Conservation (phyloP, 192 early-diverging fungal species). For the Umbelopsis isabellina region DNA sequence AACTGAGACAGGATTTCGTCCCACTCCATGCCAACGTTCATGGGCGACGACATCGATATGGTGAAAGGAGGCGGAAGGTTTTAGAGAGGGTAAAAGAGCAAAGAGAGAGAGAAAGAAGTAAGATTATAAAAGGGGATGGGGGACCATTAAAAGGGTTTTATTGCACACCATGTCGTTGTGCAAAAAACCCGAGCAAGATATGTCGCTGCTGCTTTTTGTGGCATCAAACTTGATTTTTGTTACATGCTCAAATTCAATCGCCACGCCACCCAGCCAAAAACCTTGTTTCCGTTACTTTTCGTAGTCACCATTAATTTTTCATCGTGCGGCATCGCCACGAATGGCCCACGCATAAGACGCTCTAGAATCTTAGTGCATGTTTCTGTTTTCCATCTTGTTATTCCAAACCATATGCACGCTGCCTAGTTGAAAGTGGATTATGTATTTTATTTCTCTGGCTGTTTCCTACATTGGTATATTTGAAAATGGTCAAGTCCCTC, state of each 20-base stretch:
- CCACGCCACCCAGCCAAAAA: neutral
- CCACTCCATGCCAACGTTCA: slow-evolving; percentile 7
- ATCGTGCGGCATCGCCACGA: neutral
- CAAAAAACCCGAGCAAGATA: neutral
- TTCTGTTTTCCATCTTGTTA: too few species aligned
- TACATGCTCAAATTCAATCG: neutral
- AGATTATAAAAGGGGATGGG: neutral
- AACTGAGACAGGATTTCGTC: slow-evolving; percentile 45
- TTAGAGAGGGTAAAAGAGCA: neutral
- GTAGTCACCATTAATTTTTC: neutral
- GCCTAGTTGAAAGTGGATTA: too few species aligned
- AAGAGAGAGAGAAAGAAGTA: neutral
- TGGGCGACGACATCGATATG: neutral
- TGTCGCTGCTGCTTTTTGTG: slow-evolving; percentile 15
- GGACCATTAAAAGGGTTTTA: too few species aligned
- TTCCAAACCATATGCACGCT: too few species aligned
- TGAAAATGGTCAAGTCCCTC: too few species aligned
- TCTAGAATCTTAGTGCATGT: neutral
- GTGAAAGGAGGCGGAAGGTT: neutral
- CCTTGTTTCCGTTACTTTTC: neutral
- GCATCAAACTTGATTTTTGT: slow-evolving; percentile 11
- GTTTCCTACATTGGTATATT: too few species aligned
- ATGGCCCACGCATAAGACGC: neutral
- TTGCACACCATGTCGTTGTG: too few species aligned
- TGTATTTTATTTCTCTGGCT: too few species aligned